These are phyloP conservation scores for Colletotrichum costaricense DNA, from an alignment of 2,329 filamentous ascomycete genomes.

Conservation along the genomic window DNA sequence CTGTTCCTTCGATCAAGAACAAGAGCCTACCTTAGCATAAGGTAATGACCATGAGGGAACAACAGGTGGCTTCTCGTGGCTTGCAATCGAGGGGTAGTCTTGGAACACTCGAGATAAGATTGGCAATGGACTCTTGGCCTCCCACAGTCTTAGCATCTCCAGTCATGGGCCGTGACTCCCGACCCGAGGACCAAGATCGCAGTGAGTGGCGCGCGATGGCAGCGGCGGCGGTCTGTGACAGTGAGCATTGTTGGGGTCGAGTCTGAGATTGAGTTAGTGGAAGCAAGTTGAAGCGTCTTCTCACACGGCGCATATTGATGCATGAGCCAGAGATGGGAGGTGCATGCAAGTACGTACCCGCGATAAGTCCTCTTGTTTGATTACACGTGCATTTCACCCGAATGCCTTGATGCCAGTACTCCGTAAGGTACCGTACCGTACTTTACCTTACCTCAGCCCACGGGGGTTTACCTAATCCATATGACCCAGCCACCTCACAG, in stretches of 20 bases:
- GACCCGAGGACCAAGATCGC: constrained; percentile 2
- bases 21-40: background rate
- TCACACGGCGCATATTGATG: constrained; percentile 1
- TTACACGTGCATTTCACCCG: constrained; percentile 1
- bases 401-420: background rate
- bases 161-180: constrained; percentile 13
- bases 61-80: background rate
- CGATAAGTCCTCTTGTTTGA: background rate
- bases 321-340: constrained; percentile 1
- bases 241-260: constrained; percentile 28
- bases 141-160: constrained; percentile 12
- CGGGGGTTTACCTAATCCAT: background rate
- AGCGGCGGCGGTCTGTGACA: constrained; percentile 29
- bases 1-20: background rate
- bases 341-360: background rate
- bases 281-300: background rate
- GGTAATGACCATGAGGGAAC: too few species aligned
- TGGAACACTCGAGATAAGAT: constrained; percentile 10
- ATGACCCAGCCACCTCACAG: background rate
- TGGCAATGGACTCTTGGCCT: background rate
- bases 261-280: constrained; percentile 2
- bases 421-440: too few species aligned
- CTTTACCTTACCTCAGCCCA: background rate
- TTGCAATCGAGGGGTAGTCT: constrained; percentile 13
- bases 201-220: constrained; percentile 23